Conservation (phyloP, 768 basidiomycete species). For the Brasilioporus rufonigricans region DNA sequence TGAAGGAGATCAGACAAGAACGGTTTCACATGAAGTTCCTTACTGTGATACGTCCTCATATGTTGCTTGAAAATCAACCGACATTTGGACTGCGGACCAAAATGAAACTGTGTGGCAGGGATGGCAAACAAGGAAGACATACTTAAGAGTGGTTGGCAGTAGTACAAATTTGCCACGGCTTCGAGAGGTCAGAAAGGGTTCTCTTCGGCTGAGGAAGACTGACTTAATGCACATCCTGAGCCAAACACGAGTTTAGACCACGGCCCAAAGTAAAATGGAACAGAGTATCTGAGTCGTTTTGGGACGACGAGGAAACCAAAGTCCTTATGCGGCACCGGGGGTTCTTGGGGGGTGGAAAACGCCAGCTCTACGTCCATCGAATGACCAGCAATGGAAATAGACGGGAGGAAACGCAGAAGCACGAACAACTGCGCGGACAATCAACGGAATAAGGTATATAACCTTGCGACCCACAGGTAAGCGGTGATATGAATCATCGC, state of each 20-base stretch:
- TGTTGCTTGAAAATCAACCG: slow-evolving; percentile 35
- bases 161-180: slow-evolving; percentile 69
- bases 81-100: slow-evolving; percentile 26
- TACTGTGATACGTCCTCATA: slow-evolving; percentile 33
- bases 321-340: slow-evolving; percentile 7
- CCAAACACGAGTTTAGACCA: slow-evolving; percentile 17
- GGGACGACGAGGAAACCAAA: slow-evolving; percentile 11
- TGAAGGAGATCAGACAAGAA: slow-evolving; percentile 21
- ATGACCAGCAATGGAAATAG: slow-evolving; percentile 2
- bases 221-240: slow-evolving; percentile 18
- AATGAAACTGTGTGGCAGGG: not conserved
- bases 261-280: slow-evolving; percentile 11
- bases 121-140: slow-evolving; percentile 14
- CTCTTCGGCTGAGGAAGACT: not conserved
- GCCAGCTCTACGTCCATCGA: slow-evolving; percentile 18
- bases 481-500: slow-evolving; percentile 16
- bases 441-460: slow-evolving; percentile 11
- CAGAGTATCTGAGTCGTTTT: slow-evolving; percentile 15
- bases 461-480: not conserved
- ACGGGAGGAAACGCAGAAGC: not conserved
- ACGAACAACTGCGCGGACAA: not conserved
- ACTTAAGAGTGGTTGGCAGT: slow-evolving; percentile 78
- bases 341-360: not conserved
- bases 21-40: not conserved
- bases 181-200: slow-evolving; percentile 4